Percentiles rank a stretch among this genome's conserved stretches.
Evolutionary conservation across 306 rosid species (phyloP).

Genomic region (Styphnolobium japonicum): DNA sequence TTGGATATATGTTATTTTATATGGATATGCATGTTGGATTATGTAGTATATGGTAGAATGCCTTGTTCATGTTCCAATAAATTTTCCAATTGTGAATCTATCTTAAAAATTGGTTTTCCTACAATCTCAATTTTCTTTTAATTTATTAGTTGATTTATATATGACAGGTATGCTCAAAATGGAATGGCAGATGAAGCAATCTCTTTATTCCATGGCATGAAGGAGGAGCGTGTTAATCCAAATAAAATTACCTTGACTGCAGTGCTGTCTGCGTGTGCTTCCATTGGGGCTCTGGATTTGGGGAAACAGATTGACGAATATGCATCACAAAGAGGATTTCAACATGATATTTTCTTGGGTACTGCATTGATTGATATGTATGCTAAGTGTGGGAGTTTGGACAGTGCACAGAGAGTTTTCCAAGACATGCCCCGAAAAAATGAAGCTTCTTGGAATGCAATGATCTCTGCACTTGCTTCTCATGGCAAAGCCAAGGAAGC

Average conservation of each 20-base stretch:
- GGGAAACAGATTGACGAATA: slow-evolving; percentile 69
- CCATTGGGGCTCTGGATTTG: slow-evolving; percentile 73
- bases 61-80: background rate
- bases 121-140: background rate
- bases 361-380: slow-evolving; percentile 93
- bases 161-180: slow-evolving; percentile 85
- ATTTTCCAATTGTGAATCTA: background rate
- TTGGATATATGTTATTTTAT: background rate
- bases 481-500: slow-evolving; percentile 85
- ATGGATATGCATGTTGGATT: background rate
- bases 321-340: slow-evolving; percentile 65
- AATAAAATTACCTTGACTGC: slow-evolving; percentile 75
- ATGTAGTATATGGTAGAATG: background rate
- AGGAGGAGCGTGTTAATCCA: slow-evolving; percentile 45
- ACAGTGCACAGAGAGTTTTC: slow-evolving; percentile 67
- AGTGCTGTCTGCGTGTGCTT: slow-evolving; percentile 74
- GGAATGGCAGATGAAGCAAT: slow-evolving; percentile 88
- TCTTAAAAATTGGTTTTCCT: background rate
- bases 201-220: slow-evolving; percentile 62
- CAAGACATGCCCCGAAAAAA: slow-evolving; percentile 71
- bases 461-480: slow-evolving; percentile 94
- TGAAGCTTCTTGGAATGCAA: slow-evolving; percentile 93
- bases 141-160: slow-evolving; percentile 1
- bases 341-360: slow-evolving; percentile 60
- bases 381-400: slow-evolving; percentile 90